These are phyloP conservation scores for Paraurostyla sp. DNA, from an alignment of 73 alveolate genomes.

Conservation along the genomic window DNA sequence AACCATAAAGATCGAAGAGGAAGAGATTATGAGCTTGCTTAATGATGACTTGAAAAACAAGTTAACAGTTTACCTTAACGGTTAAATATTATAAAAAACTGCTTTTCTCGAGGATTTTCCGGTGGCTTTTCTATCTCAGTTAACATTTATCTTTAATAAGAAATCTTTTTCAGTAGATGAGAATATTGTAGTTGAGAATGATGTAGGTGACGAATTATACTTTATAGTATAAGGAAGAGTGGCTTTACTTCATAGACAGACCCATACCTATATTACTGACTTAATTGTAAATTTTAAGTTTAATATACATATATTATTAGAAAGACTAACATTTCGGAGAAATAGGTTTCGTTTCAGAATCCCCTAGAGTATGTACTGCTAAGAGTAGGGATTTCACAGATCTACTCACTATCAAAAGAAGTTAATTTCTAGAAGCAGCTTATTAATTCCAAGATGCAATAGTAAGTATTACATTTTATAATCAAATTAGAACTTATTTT, in stretches of 20 bases:
- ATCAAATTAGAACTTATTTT: neutral
- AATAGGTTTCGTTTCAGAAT: conserved; percentile 74
- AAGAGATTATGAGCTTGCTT: conserved; percentile 71
- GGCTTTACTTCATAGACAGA: conserved; percentile 55
- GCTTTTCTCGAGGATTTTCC: conserved; percentile 66
- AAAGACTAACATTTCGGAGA: conserved; percentile 80
- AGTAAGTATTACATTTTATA: neutral
- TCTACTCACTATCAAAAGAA: conserved; percentile 5
- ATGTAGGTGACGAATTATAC: conserved; percentile 55
- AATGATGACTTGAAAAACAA: conserved; percentile 73
- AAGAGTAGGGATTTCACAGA: conserved; percentile 75
- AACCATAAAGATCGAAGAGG: conserved; percentile 77
- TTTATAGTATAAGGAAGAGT: conserved; percentile 74
- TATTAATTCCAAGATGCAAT: conserved; percentile 61
- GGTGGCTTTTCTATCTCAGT: conserved; percentile 54
- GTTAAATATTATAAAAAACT: conserved; percentile 61
- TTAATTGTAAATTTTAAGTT: neutral
- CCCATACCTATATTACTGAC: conserved; percentile 61
- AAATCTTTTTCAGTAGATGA: conserved; percentile 69
- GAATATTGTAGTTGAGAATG: conserved; percentile 69
- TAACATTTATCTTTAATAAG: conserved; percentile 59
- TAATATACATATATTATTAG: neutral
- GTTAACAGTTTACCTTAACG: conserved; percentile 68
- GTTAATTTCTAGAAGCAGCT: neutral
- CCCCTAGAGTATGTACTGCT: conserved; percentile 70